These are phyloP conservation scores for Candida neerlandica DNA, from an alignment of 1,139 yeast species.

Conservation along the genomic window DNA sequence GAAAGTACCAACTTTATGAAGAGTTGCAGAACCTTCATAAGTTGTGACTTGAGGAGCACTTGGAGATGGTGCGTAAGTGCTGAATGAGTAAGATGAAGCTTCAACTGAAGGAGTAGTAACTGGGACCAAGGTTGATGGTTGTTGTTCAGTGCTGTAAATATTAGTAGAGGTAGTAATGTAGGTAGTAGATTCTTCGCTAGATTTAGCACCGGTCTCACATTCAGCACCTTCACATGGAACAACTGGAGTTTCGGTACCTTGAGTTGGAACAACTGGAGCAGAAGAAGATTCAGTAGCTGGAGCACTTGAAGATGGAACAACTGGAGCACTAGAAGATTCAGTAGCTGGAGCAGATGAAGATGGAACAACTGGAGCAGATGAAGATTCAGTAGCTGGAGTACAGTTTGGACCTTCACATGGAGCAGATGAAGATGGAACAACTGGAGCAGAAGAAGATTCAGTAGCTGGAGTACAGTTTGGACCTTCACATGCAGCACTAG, in stretches of 20 bases:
- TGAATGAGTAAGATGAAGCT: not conserved
- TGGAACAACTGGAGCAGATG: not conserved
- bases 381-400: not conserved
- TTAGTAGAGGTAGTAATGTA: not conserved
- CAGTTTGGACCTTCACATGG: not conserved
- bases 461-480: too few species aligned
- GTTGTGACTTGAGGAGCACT: not conserved
- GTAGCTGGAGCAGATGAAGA: not conserved
- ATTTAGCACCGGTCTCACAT: not conserved
- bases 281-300: not conserved
- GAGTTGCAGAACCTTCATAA: slow-evolving; percentile 2
- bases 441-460: slow-evolving; percentile 1
- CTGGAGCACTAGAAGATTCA: not conserved
- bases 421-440: not conserved
- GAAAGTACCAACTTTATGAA: slow-evolving; percentile 1
- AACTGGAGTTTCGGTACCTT: not conserved
- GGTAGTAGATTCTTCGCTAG: not conserved
- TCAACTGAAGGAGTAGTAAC: not conserved
- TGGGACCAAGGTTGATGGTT: not conserved
- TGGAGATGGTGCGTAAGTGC: not conserved
- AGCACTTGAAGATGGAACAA: not conserved
- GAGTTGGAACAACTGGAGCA: not conserved
- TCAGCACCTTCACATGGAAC: not conserved
- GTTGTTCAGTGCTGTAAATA: slow-evolving; percentile 6
- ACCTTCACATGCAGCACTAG: too few species aligned